These are phyloP conservation scores for Cydonia oblonga DNA, from an alignment of 331 rosid genomes.

Conservation along the genomic window DNA sequence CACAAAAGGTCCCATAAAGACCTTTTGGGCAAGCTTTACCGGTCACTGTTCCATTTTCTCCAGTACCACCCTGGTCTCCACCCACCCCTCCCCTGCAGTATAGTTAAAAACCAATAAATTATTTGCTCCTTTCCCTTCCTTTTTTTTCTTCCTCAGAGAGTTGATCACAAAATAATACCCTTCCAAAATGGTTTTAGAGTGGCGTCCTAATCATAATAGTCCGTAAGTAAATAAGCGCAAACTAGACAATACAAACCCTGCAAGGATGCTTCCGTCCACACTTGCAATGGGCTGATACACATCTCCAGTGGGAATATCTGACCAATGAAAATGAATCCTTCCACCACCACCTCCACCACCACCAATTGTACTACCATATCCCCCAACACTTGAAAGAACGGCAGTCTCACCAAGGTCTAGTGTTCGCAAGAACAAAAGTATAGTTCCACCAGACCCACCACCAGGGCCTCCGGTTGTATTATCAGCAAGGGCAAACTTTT, in stretches of 20 bases:
- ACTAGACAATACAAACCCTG: constrained; percentile 46
- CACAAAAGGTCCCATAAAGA: constrained; percentile 82
- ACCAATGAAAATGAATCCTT: constrained; percentile 97
- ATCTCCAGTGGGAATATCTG: constrained; percentile 79
- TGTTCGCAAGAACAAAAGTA: constrained; percentile 67
- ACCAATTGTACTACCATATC: constrained; percentile 60
- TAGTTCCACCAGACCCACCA: constrained; percentile 96
- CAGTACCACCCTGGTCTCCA: constrained; percentile 64
- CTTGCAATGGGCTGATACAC: constrained; percentile 78
- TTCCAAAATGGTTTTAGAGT: neutral
- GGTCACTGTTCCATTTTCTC: constrained; percentile 76
- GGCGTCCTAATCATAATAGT: neutral
- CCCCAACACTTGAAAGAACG: constrained; percentile 68
- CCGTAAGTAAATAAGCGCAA: neutral
- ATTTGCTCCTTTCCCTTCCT: neutral
- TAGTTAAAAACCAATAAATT: neutral
- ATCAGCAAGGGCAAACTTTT: constrained; percentile 14
- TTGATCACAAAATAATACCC: neutral
- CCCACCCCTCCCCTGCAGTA: constrained; percentile 77
- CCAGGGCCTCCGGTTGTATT: constrained; percentile 60
- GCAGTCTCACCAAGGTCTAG: constrained; percentile 58
- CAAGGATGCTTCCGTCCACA: constrained; percentile 57
- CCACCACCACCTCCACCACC: constrained; percentile 99
- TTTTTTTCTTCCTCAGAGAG: neutral
- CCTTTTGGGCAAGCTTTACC: constrained; percentile 82